Evolutionary conservation across 1,284 basidiomycete species (phyloP), one percentile per base, ranked within the genome.

Genomic region (Rhizoctonia solani): DNA sequence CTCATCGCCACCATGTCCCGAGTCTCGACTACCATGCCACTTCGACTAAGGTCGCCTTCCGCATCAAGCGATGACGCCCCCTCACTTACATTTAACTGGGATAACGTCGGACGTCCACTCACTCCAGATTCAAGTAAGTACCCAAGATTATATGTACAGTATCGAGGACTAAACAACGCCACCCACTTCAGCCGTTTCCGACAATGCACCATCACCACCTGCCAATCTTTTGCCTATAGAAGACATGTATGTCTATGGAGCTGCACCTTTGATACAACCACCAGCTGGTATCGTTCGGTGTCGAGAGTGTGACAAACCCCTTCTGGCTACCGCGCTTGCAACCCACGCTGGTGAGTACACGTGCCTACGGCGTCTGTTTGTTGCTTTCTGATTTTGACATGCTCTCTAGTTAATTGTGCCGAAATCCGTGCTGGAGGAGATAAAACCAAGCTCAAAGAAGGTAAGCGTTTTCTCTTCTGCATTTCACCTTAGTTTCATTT

Each of bases 231-330:
- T 94, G 14, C 85, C 89, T 29, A 89, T 89, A 6, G 84, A 84
- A 69, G 90, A 93, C 74, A 94, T 94, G 92, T 89, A 89, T 80
- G 82, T 90, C 69, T 95, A 90, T 76, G 92, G 92, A 37, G 82
- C 86, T 2, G 81, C 87, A 68, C 91, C 92, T 14, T 81, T 93
- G 55, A 81, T 72, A 42, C 76, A 77, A 80, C 82, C 23, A 80
- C 90, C 77, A 63, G 83, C 90, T 50, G 90, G 89, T 23, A 76
- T 94, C 21, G 84, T 90, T 53, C 85, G 83, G 69, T 96, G 93
- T 77, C 83, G 79, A 54, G 87, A 92, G 29, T 96, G 93, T 75
- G 80, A 79, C 46, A 93, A 92, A 75, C 87, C 88, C 0, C 79
- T 93, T 8, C 80, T 94, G 37, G 83, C 87, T 66, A 92, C 87